Evolutionary conservation across 257 asterid species (phyloP).

Genomic region (Solanum piurae): DNA sequence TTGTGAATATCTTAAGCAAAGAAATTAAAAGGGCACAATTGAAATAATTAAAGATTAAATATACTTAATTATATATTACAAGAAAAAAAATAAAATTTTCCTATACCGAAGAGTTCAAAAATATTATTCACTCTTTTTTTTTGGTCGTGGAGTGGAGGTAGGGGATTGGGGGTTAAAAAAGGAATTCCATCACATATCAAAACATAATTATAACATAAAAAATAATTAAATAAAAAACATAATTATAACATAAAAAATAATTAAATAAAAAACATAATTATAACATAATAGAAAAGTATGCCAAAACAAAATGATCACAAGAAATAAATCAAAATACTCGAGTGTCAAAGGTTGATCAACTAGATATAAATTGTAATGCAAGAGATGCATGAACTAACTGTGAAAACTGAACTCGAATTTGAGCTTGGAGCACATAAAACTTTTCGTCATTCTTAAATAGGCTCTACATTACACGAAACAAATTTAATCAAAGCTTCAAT

Average conservation of each 20-base stretch:
- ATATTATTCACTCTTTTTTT: too few relatives aligned
- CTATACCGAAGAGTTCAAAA: neutral
- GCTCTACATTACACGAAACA: too few relatives aligned
- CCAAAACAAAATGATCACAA: neutral
- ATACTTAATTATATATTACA: neutral
- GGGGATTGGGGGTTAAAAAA: neutral
- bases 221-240: neutral
- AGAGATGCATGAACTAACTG: neutral
- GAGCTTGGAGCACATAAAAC: rapidly evolving
- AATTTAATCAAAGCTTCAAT: too few relatives aligned
- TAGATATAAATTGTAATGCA: neutral
- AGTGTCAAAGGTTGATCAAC: neutral
- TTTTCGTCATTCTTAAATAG: neutral
- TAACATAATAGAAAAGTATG: neutral
- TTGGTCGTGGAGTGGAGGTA: neutral
- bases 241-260: neutral
- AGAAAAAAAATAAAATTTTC: neutral
- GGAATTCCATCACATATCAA: neutral
- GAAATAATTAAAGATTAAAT: neutral
- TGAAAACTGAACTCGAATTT: neutral
- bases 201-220: too few relatives aligned
- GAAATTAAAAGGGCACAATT: neutral
- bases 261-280: too few relatives aligned
- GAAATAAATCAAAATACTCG: neutral
- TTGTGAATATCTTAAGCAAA: neutral